Base-by-base conservation (phyloP, 106 monocot species). In the Hemerocallis citrina region DNA sequence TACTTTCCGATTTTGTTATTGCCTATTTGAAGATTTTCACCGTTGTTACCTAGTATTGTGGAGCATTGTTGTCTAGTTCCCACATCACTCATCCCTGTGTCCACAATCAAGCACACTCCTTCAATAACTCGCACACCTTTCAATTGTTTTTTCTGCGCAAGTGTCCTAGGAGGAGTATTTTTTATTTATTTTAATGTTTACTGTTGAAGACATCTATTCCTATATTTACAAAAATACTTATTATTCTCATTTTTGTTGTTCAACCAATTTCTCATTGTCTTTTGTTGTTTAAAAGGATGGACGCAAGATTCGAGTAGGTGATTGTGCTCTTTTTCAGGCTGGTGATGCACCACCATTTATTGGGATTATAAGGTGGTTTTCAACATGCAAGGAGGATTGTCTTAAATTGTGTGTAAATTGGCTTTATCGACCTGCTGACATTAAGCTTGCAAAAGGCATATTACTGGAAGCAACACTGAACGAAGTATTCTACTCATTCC, bases 401-500 rank as follows among this genome's bases (percentile, higher is more conserved):
- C 68, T 73, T 24, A 83, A 80, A 28, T 63, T 84, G 52, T 60
- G 64, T 54, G 84, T 89, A 31, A 84, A 80, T 67, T 80, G 84
- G 84, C 72, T 89, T 38, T 82, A 81, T 33, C 57, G 89, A 67
- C 75, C 77, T 54, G 57, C 84, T 66, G 80, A 84, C 22, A 24
- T 79, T 34, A 85, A 89, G 62, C 78, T 89, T 60, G 56, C 66
- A 15, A 79, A 74, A 64, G 79, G 78, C 16, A 71, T 61, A 23
- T 61, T 74, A 59, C 55, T 65, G 27, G 85, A 85, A 64, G 70
- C 82, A 42, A 79, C 81, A 59, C 74, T 81, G 45, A 78, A 84
- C 57, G 71, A 84, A 64, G 74, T 89, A 20, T 84, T 89, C 40
- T 89, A 84, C 58, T 84, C 77, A 34, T 81, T 84, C 58, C 81